phyloP scores from a whole-genome alignment of 257 asterid species.

The Capsicum pubescens region DNA sequence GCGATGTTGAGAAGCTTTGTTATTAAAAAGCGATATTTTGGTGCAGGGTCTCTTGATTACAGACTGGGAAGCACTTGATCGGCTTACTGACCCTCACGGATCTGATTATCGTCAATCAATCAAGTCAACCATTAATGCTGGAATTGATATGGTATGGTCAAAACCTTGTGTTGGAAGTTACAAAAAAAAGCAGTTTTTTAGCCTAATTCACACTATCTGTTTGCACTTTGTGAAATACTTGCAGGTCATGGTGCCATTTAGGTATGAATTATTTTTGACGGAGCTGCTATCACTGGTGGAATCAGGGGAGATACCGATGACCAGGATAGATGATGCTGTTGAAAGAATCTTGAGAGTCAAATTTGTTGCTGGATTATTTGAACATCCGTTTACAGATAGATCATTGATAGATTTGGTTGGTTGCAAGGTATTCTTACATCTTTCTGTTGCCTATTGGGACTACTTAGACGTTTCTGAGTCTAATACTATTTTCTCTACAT shows the following conservation, averaged over 20 bases:
- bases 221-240: slow-evolving; percentile 34
- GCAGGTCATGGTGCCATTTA: slow-evolving; percentile 98
- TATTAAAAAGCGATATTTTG: slow-evolving; percentile 26
- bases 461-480: not conserved
- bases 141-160: slow-evolving; percentile 75
- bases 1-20: not conserved
- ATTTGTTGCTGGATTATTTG: slow-evolving; percentile 82
- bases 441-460: not conserved
- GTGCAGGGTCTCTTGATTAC: slow-evolving; percentile 82
- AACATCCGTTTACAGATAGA: slow-evolving; percentile 78
- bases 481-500: not conserved
- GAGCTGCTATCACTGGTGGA: slow-evolving; percentile 74
- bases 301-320: slow-evolving; percentile 82
- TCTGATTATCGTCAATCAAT: slow-evolving; percentile 48
- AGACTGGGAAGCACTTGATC: slow-evolving; percentile 61
- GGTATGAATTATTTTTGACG: slow-evolving; percentile 80
- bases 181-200: slow-evolving; percentile 15
- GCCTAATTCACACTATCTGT: not conserved
- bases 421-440: slow-evolving; percentile 66
- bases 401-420: slow-evolving; percentile 85
- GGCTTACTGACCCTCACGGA: slow-evolving; percentile 47
- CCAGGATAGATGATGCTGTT: slow-evolving; percentile 91
- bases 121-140: slow-evolving; percentile 44
- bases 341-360: slow-evolving; percentile 93
- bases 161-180: slow-evolving; percentile 28